Evolutionary conservation across 805 yeast species (phyloP), one percentile per base, ranked within the genome.

Genomic region (Allodekkera sacchari): DNA sequence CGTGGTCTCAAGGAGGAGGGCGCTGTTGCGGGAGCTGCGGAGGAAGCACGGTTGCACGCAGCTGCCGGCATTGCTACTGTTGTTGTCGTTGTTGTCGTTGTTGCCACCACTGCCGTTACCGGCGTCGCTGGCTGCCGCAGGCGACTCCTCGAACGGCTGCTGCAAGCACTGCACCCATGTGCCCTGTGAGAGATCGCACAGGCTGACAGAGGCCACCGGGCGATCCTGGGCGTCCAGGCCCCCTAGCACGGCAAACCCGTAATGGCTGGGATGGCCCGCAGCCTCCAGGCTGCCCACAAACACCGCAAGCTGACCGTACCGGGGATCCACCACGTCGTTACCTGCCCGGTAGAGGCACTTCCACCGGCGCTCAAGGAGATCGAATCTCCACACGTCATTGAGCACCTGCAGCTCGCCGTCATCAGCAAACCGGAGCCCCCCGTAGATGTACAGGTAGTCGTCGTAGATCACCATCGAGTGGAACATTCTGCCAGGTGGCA

Each of bases 351-450:
- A 64, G 3, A 78, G 46, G 29, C 73, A 62, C 1, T 48, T 47
- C 89, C 92, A 82, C 8, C 51, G 50, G 31, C 59, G 62, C 4
- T 68, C 55, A 23, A 61, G 64, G 25, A 77, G 50, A 48, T 77
- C 69, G 42, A 77, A 73, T 43, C 68, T 67, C 89, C 92, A 83
- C 17, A 79, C 52, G 43, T 83, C 92, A 43, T 77, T 77, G 5
- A 67, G 50, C 0, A 83, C 72, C 9, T 52, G 47, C 11, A 68
- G 39, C 30, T 59, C 52, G 5, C 46, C 51, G 25, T 51, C 49
- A 22, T 53, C 52, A 27, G 61, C 57, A 7, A 71, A 55, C 0
- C 59, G 52, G 18, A 82, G 48, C 1, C 94, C 94, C 18, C 94
- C 92, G 47, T 68, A 74, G 3, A 79, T 44, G 48, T 69, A 81